These are phyloP conservation scores for Maudiozyma barnettii DNA, from an alignment of 805 yeast species.

Conservation along the genomic window DNA sequence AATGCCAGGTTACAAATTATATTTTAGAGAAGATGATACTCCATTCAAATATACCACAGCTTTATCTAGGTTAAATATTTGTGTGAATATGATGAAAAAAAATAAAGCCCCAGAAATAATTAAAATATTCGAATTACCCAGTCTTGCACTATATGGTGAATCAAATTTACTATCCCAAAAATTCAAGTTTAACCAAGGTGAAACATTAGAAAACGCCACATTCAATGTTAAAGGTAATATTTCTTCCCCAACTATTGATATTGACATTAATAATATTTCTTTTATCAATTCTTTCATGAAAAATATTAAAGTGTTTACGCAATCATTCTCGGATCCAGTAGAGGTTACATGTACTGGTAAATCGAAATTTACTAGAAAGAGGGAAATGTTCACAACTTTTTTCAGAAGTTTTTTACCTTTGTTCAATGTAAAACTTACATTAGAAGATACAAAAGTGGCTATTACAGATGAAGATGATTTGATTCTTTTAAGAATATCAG, in stretches of 20 bases:
- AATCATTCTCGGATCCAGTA: constrained; percentile 10
- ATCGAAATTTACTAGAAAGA: not conserved
- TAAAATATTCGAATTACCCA: constrained; percentile 31
- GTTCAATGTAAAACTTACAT: constrained; percentile 28
- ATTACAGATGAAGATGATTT: constrained; percentile 27
- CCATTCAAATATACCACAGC: constrained; percentile 35
- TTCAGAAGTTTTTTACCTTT: constrained; percentile 27
- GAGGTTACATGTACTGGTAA: constrained; percentile 2
- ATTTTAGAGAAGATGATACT: constrained; percentile 32
- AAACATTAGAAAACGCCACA: constrained; percentile 25
- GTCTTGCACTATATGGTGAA: constrained; percentile 30
- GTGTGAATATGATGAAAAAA: constrained; percentile 19
- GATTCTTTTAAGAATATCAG: constrained; percentile 24
- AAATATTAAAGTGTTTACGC: constrained; percentile 22
- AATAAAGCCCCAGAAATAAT: constrained; percentile 6
- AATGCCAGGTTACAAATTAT: constrained; percentile 40
- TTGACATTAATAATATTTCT: constrained; percentile 33
- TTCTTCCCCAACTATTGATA: constrained; percentile 38
- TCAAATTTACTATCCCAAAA: constrained; percentile 33
- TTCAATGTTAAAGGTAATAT: constrained; percentile 32
- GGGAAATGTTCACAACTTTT: constrained; percentile 6
- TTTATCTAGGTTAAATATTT: constrained; percentile 30
- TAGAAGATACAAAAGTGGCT: constrained; percentile 33
- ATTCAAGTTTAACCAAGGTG: constrained; percentile 19
- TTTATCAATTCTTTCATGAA: constrained; percentile 27